phyloP scores from a whole-genome alignment of 1,284 basidiomycete species.

The Anthracocystis walkeri region DNA sequence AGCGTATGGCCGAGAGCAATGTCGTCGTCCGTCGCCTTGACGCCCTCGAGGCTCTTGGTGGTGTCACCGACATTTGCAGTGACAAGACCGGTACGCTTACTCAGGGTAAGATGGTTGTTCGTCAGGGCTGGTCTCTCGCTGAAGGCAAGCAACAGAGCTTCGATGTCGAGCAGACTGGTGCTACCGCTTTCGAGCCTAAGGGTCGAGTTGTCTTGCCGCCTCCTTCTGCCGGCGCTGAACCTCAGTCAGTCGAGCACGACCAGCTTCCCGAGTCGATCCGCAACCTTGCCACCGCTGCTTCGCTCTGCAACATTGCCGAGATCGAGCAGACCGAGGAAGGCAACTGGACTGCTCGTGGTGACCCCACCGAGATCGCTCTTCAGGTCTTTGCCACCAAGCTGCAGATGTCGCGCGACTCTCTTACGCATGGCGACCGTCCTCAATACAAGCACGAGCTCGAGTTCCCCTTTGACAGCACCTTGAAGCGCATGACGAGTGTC shows the following conservation, averaged over 20 bases:
- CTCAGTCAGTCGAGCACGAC: slow-evolving; percentile 18
- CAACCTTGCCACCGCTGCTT: slow-evolving; percentile 54
- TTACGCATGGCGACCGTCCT: slow-evolving; percentile 25
- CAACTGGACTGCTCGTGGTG: slow-evolving; percentile 54
- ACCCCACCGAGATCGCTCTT: slow-evolving; percentile 63
- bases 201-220: slow-evolving; percentile 39
- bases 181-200: slow-evolving; percentile 55
- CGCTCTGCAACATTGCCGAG: slow-evolving; percentile 63
- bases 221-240: slow-evolving; percentile 10
- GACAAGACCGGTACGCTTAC: slow-evolving; percentile 67
- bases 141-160: slow-evolving; percentile 35
- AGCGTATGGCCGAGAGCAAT: slow-evolving; percentile 63
- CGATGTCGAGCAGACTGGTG: slow-evolving; percentile 53
- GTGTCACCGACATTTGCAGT: slow-evolving; percentile 59
- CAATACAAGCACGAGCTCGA: slow-evolving; percentile 50
- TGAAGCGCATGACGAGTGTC: slow-evolving; percentile 64
- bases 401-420: slow-evolving; percentile 41
- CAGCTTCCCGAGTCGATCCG: slow-evolving; percentile 36
- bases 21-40: slow-evolving; percentile 64
- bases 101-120: slow-evolving; percentile 65
- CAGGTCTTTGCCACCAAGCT: slow-evolving; percentile 59
- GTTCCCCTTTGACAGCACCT: slow-evolving; percentile 60
- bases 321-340: slow-evolving; percentile 42
- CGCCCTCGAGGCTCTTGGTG: slow-evolving; percentile 64
- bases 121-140: slow-evolving; percentile 50